Percentiles rank a stretch among this genome's conserved stretches.
These are phyloP conservation scores for Moniliella sp. DNA, from an alignment of 1,284 basidiomycete species.

Conservation along the genomic window DNA sequence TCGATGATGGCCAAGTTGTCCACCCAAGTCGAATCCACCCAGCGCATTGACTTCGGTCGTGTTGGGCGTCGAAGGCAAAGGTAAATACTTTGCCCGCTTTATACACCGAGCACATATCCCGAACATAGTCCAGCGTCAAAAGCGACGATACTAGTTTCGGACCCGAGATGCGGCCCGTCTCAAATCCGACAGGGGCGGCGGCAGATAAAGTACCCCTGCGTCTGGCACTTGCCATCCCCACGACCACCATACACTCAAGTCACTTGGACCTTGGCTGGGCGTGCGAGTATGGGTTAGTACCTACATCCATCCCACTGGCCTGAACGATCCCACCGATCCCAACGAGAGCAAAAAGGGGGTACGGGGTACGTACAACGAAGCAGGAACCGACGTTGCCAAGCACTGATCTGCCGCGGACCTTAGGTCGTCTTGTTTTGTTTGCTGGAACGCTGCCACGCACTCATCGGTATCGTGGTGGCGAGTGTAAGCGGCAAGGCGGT, in stretches of 20 bases:
- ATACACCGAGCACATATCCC: too few relatives aligned
- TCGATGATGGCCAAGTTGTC: constrained; percentile 69
- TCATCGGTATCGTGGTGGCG: constrained; percentile 8
- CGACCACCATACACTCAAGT: too few relatives aligned
- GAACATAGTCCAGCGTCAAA: constrained; percentile 54
- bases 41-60: constrained; percentile 51
- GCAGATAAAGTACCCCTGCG: too few relatives aligned
- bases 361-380: too few relatives aligned
- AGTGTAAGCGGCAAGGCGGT: neutral
- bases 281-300: too few relatives aligned
- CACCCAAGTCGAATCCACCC: constrained; percentile 44
- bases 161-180: constrained; percentile 6
- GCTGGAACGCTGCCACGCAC: constrained; percentile 5
- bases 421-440: neutral
- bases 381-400: neutral
- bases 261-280: too few relatives aligned
- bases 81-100: too few relatives aligned
- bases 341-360: too few relatives aligned
- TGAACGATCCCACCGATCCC: too few relatives aligned
- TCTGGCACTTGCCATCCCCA: too few relatives aligned
- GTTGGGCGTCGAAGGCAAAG: constrained; percentile 54
- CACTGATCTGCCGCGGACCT: neutral
- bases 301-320: too few relatives aligned
- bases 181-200: too few relatives aligned
- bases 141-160: constrained; percentile 54